Evolutionary conservation across 805 yeast genomes (phyloP).

Genomic region (Danielia oregonensis): DNA sequence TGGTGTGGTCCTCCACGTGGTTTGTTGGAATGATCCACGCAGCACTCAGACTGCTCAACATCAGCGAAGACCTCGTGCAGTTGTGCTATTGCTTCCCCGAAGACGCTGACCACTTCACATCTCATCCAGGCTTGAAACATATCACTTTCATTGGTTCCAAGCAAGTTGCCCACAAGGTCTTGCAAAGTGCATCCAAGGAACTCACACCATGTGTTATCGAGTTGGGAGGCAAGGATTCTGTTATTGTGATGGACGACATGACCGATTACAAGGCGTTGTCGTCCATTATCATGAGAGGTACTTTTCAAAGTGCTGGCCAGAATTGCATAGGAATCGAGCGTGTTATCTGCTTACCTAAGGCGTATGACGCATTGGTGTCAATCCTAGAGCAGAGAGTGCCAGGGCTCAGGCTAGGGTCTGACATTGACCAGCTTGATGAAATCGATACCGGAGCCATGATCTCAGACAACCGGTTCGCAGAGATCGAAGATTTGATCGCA

Average conservation of each 20-base stretch:
- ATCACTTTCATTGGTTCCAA: conserved; percentile 95
- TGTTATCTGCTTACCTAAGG: conserved; percentile 72
- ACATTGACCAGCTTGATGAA: conserved; percentile 84
- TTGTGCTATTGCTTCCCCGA: conserved; percentile 85
- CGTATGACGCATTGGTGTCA: conserved; percentile 59
- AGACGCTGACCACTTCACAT: conserved; percentile 80
- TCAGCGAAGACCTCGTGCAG: conserved; percentile 81
- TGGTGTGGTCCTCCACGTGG: conserved; percentile 88
- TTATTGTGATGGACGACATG: conserved; percentile 80
- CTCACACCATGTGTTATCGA: conserved; percentile 94
- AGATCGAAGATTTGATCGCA: conserved; percentile 60
- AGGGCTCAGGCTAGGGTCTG: conserved; percentile 75
- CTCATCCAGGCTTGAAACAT: conserved; percentile 79
- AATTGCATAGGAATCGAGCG: conserved; percentile 97
- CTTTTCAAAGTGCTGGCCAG: conserved; percentile 96
- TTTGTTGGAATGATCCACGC: conserved; percentile 68
- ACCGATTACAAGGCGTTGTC: conserved; percentile 50
- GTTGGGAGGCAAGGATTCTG: conserved; percentile 94
- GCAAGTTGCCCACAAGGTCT: conserved; percentile 88
- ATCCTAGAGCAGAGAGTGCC: conserved; percentile 57
- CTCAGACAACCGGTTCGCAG: conserved; percentile 67
- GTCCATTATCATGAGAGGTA: conserved; percentile 87
- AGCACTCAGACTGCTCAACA: conserved; percentile 70
- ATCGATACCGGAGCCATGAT: conserved; percentile 97
- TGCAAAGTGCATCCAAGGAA: conserved; percentile 76